Evolutionary conservation across 2,329 filamentous ascomycete genomes (phyloP), one percentile per base, ranked within the genome.

Genomic region (Paraconiothyrium sp.): DNA sequence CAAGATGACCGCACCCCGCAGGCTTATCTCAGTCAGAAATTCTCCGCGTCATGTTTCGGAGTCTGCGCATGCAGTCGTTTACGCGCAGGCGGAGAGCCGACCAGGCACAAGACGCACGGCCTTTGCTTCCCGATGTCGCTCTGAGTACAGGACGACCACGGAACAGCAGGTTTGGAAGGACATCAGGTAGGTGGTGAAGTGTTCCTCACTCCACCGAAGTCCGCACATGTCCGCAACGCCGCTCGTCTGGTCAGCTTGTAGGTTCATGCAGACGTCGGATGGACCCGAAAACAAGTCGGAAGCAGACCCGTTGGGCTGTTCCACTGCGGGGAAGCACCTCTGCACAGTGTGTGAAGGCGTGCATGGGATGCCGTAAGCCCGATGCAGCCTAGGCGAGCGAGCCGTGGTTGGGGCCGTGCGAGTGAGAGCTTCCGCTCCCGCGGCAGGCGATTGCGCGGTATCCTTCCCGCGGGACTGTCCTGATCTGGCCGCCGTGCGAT

Each of bases 91-190:
- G 64, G 61, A 62, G 58, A 66, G 54, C 63, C 63, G 63, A 20
- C 47, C 62, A 61, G 54, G 54, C 57, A 62, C 49, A 54, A 46
- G 20, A 46, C 43, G 58, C 57, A 64, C 39, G 48, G 48, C 13
- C 48, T 35, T 59, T 47, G 57, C 54, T 44, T 52, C 56, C 60
- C 60, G 63, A 58, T 46, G 52, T 58, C 59, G 58, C 63, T 61
- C 14, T 35, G 35, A 49, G 44, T 49, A 35, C 43, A 54, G 60
- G 60, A 46, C 20, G 20, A 20, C 20, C 20, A 20, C 20, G 20
- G 20, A 20, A 20, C 20, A 20, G 20, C 20, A 20, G 3, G 1
- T 32, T 16, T 41, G 20, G 22, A 39, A 16, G 43, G 4, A 52
- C 1, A 30, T 47, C 34, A 35, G 32, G 27, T 34, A 35, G 32